Percentiles rank a stretch among this genome's conserved stretches.
Evolutionary conservation across 768 basidiomycete species (phyloP).

Genomic region (Suillus paluster): DNA sequence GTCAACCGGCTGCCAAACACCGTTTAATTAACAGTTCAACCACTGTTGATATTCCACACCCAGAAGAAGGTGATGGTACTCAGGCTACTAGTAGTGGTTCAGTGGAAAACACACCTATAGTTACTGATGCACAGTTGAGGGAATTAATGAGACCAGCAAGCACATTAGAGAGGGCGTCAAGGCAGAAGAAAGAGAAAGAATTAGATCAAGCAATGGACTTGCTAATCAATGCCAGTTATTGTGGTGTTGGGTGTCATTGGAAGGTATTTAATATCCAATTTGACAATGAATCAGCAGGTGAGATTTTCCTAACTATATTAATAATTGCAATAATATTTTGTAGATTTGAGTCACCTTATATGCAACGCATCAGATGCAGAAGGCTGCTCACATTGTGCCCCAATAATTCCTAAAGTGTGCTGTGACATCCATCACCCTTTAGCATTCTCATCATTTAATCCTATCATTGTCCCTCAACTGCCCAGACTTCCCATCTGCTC

Average conservation of each 20-base stretch:
- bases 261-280: slow-evolving; percentile 23
- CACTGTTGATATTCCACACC: no score
- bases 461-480: no score
- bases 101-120: no score
- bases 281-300: slow-evolving; percentile 22
- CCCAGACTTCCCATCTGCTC: no score
- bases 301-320: slow-evolving; percentile 9
- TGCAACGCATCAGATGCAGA: slow-evolving; percentile 1
- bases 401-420: slow-evolving; percentile 18
- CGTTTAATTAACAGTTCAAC: not conserved
- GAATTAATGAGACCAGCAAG: not conserved
- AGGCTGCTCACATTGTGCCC: slow-evolving; percentile 23
- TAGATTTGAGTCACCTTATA: not conserved
- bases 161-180: not conserved
- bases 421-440: not conserved
- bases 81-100: no score
- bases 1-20: not conserved
- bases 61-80: no score
- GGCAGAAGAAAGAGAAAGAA: slow-evolving; percentile 9
- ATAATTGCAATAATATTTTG: no score
- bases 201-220: slow-evolving; percentile 27
- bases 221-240: slow-evolving; percentile 30
- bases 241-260: slow-evolving; percentile 17
- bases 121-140: slow-evolving; percentile 8
- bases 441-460: no score